Evolutionary conservation across 2,329 filamentous ascomycete genomes (phyloP).

Genomic region (Paramyrothecium roridum): DNA sequence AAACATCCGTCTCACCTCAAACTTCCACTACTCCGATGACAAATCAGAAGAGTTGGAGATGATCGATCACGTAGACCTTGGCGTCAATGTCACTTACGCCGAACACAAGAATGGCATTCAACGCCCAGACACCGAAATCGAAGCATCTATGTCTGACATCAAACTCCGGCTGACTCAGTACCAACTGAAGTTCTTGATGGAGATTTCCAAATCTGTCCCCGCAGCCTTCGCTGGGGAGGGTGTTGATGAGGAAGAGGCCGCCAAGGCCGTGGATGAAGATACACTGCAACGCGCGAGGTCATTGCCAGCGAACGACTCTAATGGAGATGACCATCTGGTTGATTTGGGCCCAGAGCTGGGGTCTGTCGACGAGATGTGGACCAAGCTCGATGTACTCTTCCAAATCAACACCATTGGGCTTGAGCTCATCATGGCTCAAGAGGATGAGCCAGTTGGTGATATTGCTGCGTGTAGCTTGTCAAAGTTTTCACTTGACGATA

Average conservation of each 20-base stretch:
- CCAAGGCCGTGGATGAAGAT: constrained; percentile 66
- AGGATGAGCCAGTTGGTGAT: constrained; percentile 74
- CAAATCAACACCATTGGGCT: constrained; percentile 83
- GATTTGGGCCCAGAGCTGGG: constrained; percentile 69
- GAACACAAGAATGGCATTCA: constrained; percentile 77
- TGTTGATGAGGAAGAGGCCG: constrained; percentile 72
- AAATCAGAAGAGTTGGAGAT: constrained; percentile 85
- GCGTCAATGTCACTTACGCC: constrained; percentile 87
- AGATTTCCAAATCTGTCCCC: constrained; percentile 83
- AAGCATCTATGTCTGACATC: constrained; percentile 88
- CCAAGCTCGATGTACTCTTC: constrained; percentile 89
- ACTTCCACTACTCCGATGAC: constrained; percentile 74
- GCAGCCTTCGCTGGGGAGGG: constrained; percentile 70
- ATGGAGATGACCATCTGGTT: constrained; percentile 39
- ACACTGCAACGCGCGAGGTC: constrained; percentile 47
- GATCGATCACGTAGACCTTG: constrained; percentile 94
- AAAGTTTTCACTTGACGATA: constrained; percentile 91
- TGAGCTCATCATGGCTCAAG: constrained; percentile 76
- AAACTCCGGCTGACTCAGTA: constrained; percentile 87
- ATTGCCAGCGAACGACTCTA: constrained; percentile 24
- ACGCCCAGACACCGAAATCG: constrained; percentile 86
- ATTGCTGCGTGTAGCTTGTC: constrained; percentile 80
- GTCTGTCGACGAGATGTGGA: constrained; percentile 72
- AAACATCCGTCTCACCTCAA: constrained; percentile 86
- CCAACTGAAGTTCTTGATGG: constrained; percentile 85